Percentiles rank a stretch among this genome's conserved stretches.
Conservation (phyloP, 148 eudicot species). For the Silene latifolia region DNA sequence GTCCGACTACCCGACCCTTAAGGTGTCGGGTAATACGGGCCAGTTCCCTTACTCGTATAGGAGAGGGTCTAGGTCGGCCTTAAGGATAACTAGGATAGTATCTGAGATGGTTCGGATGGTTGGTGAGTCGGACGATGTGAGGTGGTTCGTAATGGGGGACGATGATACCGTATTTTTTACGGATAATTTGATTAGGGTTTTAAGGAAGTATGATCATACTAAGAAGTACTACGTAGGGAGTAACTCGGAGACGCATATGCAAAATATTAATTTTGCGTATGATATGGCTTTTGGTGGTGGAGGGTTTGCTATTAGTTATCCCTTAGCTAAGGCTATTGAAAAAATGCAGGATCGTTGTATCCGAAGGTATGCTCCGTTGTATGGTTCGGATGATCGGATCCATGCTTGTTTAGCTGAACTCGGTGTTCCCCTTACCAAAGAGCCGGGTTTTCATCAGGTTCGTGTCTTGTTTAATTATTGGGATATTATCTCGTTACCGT, state of each 20-base stretch:
- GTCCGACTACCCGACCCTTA: conserved; percentile 30
- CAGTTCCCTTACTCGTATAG: conserved; percentile 30
- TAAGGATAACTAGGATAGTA: conserved; percentile 54
- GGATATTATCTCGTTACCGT: too few species aligned
- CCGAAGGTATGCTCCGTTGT: conserved; percentile 34
- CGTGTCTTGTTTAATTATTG: conserved; percentile 2
- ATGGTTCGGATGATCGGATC: conserved; percentile 64
- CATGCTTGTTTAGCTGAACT: conserved; percentile 63
- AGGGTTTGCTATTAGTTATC: conserved; percentile 59
- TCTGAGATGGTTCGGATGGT: conserved; percentile 48
- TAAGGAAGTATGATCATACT: conserved; percentile 53
- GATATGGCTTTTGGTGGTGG: conserved; percentile 74
- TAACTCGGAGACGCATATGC: conserved; percentile 51
- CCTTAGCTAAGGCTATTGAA: conserved; percentile 49
- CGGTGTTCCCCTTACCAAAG: conserved; percentile 62
- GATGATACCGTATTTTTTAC: conserved; percentile 58
- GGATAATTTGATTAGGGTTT: conserved; percentile 50
- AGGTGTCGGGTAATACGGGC: conserved; percentile 32
- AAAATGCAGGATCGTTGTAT: conserved; percentile 53
- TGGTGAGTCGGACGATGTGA: conserved; percentile 24
- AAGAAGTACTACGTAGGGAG: conserved; percentile 55
- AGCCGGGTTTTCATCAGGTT: conserved; percentile 72
- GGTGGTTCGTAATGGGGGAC: conserved; percentile 67
- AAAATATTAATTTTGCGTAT: conserved; percentile 40
- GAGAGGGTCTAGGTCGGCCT: conserved; percentile 31